phyloP scores from a whole-genome alignment of 2,329 filamentous ascomycete genomes.

The Capronia americana region DNA sequence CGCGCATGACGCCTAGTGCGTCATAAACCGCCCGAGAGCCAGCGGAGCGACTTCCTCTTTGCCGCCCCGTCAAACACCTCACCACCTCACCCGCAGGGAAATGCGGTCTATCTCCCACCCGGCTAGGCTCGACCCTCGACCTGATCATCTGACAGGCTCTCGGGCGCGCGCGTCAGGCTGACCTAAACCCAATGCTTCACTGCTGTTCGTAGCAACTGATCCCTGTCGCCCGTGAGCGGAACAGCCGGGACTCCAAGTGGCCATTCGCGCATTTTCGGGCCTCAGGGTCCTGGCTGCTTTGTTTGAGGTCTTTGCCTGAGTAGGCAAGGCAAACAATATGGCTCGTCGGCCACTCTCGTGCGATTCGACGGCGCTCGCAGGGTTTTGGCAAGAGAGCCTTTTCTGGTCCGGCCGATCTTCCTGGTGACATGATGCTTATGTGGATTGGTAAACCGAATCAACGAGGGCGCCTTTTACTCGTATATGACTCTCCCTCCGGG shows the following conservation, averaged over 20 bases:
- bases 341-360: slow-evolving; percentile 8
- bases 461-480: slow-evolving; percentile 9
- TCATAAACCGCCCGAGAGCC: background rate
- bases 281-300: slow-evolving; percentile 2
- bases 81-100: slow-evolving; percentile 1
- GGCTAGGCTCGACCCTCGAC: background rate
- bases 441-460: slow-evolving; percentile 20
- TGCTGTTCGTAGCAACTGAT: slow-evolving; percentile 7
- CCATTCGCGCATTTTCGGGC: slow-evolving; percentile 10
- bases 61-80: background rate
- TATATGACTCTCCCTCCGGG: slow-evolving; percentile 2
- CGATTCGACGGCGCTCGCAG: slow-evolving; percentile 8
- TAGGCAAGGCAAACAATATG: slow-evolving; percentile 11
- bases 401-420: slow-evolving; percentile 11
- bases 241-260: slow-evolving; percentile 4
- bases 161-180: slow-evolving; percentile 18
- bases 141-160: slow-evolving; percentile 11
- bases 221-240: slow-evolving; percentile 1
- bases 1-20: background rate
- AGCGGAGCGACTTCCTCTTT: background rate
- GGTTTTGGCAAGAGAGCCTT: background rate
- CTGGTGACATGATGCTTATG: slow-evolving; percentile 21
- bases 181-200: slow-evolving; percentile 20
- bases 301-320: slow-evolving; percentile 13
- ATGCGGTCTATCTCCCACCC: background rate